phyloP scores from a whole-genome alignment of 169 alveolate species.

The Cystoisospora suis region DNA sequence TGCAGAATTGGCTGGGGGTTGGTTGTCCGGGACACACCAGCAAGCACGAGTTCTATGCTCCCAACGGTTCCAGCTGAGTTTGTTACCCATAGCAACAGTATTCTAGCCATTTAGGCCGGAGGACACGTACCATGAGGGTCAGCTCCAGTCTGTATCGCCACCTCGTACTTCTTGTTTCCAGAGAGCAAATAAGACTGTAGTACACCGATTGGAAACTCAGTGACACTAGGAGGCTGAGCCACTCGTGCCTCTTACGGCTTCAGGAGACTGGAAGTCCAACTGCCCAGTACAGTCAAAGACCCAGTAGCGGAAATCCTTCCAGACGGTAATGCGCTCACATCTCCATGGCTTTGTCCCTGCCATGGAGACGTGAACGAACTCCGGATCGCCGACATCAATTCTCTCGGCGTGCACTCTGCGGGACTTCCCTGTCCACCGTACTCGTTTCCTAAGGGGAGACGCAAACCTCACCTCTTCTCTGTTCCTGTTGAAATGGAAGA shows the following conservation, averaged over 20 bases:
- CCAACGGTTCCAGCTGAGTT: slow-evolving; percentile 71
- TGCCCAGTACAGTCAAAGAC: slow-evolving; percentile 84
- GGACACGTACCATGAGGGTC: slow-evolving; percentile 64
- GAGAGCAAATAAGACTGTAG: slow-evolving; percentile 68
- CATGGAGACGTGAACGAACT: slow-evolving; percentile 78
- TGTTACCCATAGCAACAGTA: not conserved
- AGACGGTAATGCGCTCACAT: slow-evolving; percentile 84
- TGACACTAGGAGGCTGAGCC: not conserved
- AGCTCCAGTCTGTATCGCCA: slow-evolving; percentile 71
- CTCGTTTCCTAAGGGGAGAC: no score
- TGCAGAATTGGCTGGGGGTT: slow-evolving; percentile 65
- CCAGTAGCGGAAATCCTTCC: slow-evolving; percentile 89
- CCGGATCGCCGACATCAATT: slow-evolving; percentile 84
- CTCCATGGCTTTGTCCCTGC: slow-evolving; percentile 83
- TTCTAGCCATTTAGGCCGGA: not conserved
- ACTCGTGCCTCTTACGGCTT: slow-evolving; percentile 61
- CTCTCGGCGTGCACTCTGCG: slow-evolving; percentile 75
- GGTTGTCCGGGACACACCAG: slow-evolving; percentile 68
- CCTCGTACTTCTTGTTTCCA: slow-evolving; percentile 73
- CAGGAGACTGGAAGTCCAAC: slow-evolving; percentile 72
- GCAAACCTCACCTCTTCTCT: slow-evolving; percentile 74
- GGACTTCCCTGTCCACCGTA: slow-evolving; percentile 51
- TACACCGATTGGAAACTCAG: not conserved
- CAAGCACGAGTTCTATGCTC: slow-evolving; percentile 64
- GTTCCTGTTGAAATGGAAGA: slow-evolving; percentile 80